These are phyloP conservation scores for Phyllostachys edulis DNA, from an alignment of 176 grass and related monocot genomes.

Conservation along the genomic window DNA sequence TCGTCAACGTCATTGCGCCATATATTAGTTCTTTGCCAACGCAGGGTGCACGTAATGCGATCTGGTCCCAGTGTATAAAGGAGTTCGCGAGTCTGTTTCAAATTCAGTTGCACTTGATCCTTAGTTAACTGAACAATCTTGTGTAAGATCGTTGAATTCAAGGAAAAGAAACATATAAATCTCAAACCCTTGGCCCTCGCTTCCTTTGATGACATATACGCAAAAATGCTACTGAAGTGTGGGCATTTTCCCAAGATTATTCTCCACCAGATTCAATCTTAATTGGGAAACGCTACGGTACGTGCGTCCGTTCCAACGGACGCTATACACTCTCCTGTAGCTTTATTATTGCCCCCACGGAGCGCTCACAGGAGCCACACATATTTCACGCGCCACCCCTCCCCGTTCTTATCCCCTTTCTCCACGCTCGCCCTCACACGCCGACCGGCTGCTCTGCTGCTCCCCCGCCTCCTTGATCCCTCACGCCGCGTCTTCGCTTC, in stretches of 20 bases:
- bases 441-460: no score
- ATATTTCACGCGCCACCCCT: no score
- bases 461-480: no score
- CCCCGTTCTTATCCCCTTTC: no score
- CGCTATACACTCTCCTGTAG: no score
- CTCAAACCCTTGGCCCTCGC: neutral
- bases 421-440: no score
- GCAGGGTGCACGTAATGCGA: neutral
- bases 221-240: neutral
- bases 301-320: no score
- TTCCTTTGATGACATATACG: neutral
- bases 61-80: neutral
- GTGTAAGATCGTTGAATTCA: neutral
- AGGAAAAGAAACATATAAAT: neutral
- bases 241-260: neutral
- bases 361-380: no score
- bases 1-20: neutral
- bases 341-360: no score
- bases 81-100: conserved; percentile 35
- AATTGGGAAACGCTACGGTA: no score
- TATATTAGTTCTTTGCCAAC: conserved; percentile 23
- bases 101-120: conserved; percentile 4
- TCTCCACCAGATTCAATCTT: neutral
- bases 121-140: neutral
- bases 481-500: no score